Base-by-base conservation (phyloP, 2,329 filamentous ascomycete species). In the Aurifilum marmelostoma region DNA sequence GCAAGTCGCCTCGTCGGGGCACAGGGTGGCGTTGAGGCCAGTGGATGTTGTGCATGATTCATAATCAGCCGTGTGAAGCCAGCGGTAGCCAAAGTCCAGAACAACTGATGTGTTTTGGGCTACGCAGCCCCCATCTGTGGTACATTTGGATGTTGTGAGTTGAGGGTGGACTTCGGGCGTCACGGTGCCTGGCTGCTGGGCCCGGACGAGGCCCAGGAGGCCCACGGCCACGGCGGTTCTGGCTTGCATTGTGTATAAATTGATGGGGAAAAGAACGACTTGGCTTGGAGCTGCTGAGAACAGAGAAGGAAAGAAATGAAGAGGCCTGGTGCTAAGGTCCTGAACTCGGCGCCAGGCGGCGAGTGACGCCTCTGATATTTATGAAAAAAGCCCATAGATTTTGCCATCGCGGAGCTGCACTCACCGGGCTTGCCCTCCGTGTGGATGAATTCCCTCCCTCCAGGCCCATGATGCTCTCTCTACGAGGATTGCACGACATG, bases 101-200 rank as follows among this genome's bases (percentile, higher is more conserved):
- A 84, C 83, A 41, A 85, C 70, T 2, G 79, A 80, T 11, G 79
- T 83, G 66, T 79, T 76, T 63, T 81, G 78, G 37, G 76, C 67
- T 41, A 78, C 78, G 73, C 83, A 85, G 37, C 83, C 83, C 21
- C 76, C 76, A 0, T 73, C 74, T 34, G 79, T 82, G 32, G 82
- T 83, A 74, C 83, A 84, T 71, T 82, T 80, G 74, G 76, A 82
- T 5, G 82, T 84, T 4, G 75, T 77, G 37, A 85, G 74, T 68
- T 77, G 76, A 8, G 82, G 83, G 60, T 84, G 82, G 11, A 78
- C 76, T 71, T 84, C 82, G 7, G 77, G 72, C 1, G 72, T 75
- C 29, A 47, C 39, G 2, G 72, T 75, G 39, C 75, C 75, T 24
- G 75, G 76, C 6, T 73, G 70, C 63, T 77, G 76, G n/a, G 77